phyloP scores from a whole-genome alignment of 164 flowering plant genomes.

The Chimonanthus praecox region DNA sequence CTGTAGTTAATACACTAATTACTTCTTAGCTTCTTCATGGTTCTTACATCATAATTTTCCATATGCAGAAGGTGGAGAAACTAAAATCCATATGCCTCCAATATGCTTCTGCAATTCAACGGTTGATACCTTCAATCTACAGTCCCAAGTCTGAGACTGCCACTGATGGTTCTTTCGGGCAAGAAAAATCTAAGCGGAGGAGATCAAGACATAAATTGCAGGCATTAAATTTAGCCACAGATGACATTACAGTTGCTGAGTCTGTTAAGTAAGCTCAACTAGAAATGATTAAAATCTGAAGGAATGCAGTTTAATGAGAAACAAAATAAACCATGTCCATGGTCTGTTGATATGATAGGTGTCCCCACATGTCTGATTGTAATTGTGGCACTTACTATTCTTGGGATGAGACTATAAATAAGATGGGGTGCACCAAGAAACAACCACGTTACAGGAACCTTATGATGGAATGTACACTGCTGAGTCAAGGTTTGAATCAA shows the following conservation, averaged over 20 bases:
- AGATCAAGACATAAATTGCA: conserved; percentile 36
- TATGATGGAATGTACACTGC: not conserved
- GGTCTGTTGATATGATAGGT: not conserved
- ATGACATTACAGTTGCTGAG: conserved; percentile 42
- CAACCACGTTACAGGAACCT: not conserved
- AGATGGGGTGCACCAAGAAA: not conserved
- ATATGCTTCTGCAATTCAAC: conserved; percentile 81
- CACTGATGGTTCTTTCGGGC: conserved; percentile 17
- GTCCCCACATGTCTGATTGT: not conserved
- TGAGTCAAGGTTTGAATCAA: too few relatives aligned
- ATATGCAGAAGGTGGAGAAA: conserved; percentile 83
- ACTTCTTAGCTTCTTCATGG: not conserved
- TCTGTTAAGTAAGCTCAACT: conserved; percentile 59
- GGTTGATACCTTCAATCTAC: conserved; percentile 73
- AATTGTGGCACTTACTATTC: not conserved
- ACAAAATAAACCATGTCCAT: too few relatives aligned
- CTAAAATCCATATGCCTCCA: conserved; percentile 79
- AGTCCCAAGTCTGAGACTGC: conserved; percentile 31
- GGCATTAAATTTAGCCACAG: conserved; percentile 28
- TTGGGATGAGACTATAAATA: not conserved
- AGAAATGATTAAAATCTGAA: not conserved
- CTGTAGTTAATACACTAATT: not conserved
- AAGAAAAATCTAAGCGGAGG: conserved; percentile 30
- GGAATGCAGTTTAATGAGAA: not conserved
- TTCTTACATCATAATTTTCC: conserved; percentile 11